Evolutionary conservation across 805 yeast genomes (phyloP).

Genomic region (Wickerhamiella kurtzmanii): DNA sequence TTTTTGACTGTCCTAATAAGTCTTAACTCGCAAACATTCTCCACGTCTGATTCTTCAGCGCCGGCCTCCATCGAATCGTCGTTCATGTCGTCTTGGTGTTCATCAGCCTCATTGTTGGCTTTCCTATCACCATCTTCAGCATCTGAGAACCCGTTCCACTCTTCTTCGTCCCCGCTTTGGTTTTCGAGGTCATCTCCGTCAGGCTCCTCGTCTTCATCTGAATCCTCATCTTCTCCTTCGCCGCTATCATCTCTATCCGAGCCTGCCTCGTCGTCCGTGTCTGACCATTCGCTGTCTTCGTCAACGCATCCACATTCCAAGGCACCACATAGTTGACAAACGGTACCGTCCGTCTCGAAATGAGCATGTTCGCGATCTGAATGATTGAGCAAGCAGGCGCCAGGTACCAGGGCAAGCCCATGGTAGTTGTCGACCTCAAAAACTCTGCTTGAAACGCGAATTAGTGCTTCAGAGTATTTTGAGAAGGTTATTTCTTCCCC

Average conservation of each 20-base stretch:
- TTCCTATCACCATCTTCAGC: constrained; percentile 17
- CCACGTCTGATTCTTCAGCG: constrained; percentile 22
- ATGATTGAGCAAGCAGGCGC: constrained; percentile 84
- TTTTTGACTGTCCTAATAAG: constrained; percentile 31
- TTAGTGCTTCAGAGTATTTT: constrained; percentile 38
- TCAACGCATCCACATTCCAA: constrained; percentile 31
- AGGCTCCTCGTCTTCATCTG: constrained; percentile 10
- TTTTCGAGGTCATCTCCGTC: constrained; percentile 12
- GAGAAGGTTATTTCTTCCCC: constrained; percentile 11
- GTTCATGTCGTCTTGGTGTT: constrained; percentile 13
- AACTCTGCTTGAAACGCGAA: constrained; percentile 59
- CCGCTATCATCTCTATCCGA: constrained; percentile 8
- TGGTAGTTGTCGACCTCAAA: constrained; percentile 69
- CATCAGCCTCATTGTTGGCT: constrained; percentile 7
- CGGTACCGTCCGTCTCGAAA: constrained; percentile 45
- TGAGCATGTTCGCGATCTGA: constrained; percentile 47
- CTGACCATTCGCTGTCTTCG: constrained; percentile 16
- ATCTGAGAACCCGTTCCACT: constrained; percentile 10
- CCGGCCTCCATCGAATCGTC: constrained; percentile 7
- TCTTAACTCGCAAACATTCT: constrained; percentile 56
- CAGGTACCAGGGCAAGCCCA: constrained; percentile 70
- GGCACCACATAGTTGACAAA: constrained; percentile 39
- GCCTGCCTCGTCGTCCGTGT: constrained; percentile 8
- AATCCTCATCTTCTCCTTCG: constrained; percentile 11
- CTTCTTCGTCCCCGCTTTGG: constrained; percentile 9